phyloP scores from a whole-genome alignment of 2,329 filamentous ascomycete species.

The Chaetomium strumarium region DNA sequence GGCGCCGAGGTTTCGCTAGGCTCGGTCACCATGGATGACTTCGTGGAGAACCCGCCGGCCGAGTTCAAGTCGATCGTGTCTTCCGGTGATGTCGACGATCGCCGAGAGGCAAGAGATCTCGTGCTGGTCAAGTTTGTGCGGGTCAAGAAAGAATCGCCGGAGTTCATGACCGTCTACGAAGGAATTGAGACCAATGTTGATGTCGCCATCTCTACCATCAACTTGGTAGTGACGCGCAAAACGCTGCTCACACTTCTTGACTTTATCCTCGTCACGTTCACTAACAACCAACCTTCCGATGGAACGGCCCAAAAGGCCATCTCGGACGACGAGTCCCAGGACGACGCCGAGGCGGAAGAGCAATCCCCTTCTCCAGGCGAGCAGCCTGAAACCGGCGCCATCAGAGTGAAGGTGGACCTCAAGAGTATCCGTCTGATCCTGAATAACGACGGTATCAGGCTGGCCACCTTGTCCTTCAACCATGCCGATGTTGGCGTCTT shows the following conservation, averaged over 20 bases:
- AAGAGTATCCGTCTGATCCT: conserved; percentile 91
- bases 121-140: conserved; percentile 85
- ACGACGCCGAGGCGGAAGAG: conserved; percentile 30
- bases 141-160: conserved; percentile 84
- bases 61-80: conserved; percentile 99
- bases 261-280: conserved; percentile 90
- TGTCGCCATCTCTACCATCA: conserved; percentile 89
- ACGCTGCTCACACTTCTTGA: conserved; percentile 89
- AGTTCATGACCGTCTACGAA: conserved; percentile 87
- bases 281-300: conserved; percentile 43
- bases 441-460: conserved; percentile 93
- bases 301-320: conserved; percentile 32
- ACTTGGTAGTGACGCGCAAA: conserved; percentile 86
- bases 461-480: conserved; percentile 88
- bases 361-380: conserved; percentile 32
- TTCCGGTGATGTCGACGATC: conserved; percentile 67
- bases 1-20: conserved; percentile 83
- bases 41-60: conserved; percentile 79
- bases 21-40: conserved; percentile 85
- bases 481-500: conserved; percentile 90
- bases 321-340: conserved; percentile 35
- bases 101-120: conserved; percentile 70
- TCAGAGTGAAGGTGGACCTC: conserved; percentile 87
- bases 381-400: conserved; percentile 59
- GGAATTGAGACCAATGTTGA: conserved; percentile 92